These are phyloP conservation scores for Penicillium polonicum DNA, from an alignment of 2,329 filamentous ascomycete species.

Conservation along the genomic window DNA sequence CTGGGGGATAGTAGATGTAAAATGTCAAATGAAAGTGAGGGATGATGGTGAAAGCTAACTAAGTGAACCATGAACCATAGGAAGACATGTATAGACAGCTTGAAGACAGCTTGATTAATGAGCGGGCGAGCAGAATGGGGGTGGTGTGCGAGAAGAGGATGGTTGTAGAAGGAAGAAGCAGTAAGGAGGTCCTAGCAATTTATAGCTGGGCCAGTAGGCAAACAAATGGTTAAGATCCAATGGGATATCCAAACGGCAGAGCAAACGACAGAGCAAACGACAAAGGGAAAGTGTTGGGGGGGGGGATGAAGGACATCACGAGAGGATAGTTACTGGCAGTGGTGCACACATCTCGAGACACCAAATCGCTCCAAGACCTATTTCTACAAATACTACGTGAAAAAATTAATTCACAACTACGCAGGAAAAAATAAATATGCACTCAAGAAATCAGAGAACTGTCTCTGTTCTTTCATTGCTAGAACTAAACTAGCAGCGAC, in stretches of 20 bases:
- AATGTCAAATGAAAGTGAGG: neutral
- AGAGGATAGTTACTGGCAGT: too few species aligned
- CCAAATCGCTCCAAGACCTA: neutral
- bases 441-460: slow-evolving; percentile 6
- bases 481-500: slow-evolving; percentile 23
- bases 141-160: neutral
- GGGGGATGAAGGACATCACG: neutral
- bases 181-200: neutral
- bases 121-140: neutral
- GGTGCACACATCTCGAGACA: neutral
- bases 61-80: neutral
- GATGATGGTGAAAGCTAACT: neutral
- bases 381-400: neutral
- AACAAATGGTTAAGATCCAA: neutral
- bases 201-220: neutral
- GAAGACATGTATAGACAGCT: neutral
- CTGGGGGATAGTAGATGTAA: neutral
- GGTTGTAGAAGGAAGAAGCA: neutral
- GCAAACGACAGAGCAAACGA: too few species aligned
- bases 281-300: neutral
- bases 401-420: neutral
- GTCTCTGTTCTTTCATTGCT: slow-evolving; percentile 19
- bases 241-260: too few species aligned
- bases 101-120: neutral
- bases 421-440: neutral